Base-by-base conservation (phyloP, 1,284 basidiomycete species). In the Tilletiopsis washingtonensis region DNA sequence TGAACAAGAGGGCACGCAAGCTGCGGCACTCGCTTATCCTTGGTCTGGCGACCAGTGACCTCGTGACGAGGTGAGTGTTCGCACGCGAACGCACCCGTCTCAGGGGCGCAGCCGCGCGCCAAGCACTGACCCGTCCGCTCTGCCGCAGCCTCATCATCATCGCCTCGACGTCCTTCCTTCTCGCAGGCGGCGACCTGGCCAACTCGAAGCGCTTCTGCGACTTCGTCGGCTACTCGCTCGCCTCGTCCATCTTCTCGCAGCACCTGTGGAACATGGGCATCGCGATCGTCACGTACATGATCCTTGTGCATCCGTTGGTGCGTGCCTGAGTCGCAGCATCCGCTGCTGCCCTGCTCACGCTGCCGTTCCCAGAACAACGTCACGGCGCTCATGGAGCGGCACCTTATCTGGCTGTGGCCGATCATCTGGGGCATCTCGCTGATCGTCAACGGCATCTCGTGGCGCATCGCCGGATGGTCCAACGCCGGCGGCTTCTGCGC, bases 181-280 rank as follows among this genome's bases (percentile, higher is more conserved):
- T 67, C 17, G 52, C 41, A 26, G 49, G 59, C 37, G 53, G 64
- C 49, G 56, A 62, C 44, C 53, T 67, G 14, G 43, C 57, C 1
- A 24, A 41, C 17, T 32, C 57, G 1, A 12, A 42, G 2, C 45
- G n/a, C 14, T 45, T 53, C 11, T 68, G 65, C 56, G 55, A 47
- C 32, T 55, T 66, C 20, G 55, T 62, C 29, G 65, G 65, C 32
- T 68, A 57, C 52, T 11, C 53, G 7, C 49, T 64, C 37, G 26
- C 54, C 50, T 52, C 49, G 41, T 55, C 61, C 43, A 57, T 66
- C 46, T 68, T 63, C 47, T 56, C 65, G 0, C 65, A 68, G 47
- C 61, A 68, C 42, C 49, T 68, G 11, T 68, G 65, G 65, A 68
- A 68, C 42, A 49, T 68, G 12, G 44, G 37, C 49, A 68, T 68